Base-by-base conservation (phyloP, 1,284 basidiomycete species). In the Cystobasidiaceae sp. region DNA sequence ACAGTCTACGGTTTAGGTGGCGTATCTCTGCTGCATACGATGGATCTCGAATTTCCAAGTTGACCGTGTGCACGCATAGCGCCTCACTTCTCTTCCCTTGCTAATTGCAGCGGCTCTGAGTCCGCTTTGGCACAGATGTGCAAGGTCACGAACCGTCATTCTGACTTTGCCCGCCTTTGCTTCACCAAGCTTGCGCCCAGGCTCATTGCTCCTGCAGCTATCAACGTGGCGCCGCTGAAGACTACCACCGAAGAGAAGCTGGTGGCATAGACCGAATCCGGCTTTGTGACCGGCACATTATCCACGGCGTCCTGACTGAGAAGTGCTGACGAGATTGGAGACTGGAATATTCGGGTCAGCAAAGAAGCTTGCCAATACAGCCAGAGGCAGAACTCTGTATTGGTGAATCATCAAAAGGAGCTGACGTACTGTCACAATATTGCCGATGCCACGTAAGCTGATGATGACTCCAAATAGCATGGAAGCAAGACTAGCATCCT, bases 401-500 rank as follows among this genome's bases (percentile, higher is more conserved):
- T n/a, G n/a, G n/a, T n/a, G n/a, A n/a, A n/a, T n/a, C n/a, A n/a
- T n/a, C n/a, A n/a, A n/a, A n/a, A n/a, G n/a, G n/a, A n/a, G n/a
- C n/a, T n/a, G 34, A 60, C 57, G 8, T 15, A 44, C 57, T 17
- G 60, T 55, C 4, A 55, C 6, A 1, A 63, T 39, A 19, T 63
- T 63, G 4, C 60, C 60, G 5, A 55, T 23, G 21, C 60, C 60
- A 44, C 51, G 25, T 13, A 37, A 25, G n/a, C 43, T 46, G 15
- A 32, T 63, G 4, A 63, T 25, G 6, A 63, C 50, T 33, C 60
- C 60, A 37, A 54, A 63, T 8, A 63, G 60, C 50, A 46, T 54
- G 13, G 43, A 49, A 50, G 34, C 55, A 15, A n/a, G 39, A 17
- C 60, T 55, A 9, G 60, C 50, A 44, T 63, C 51, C 19, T 50